Evolutionary conservation across 176 grass and related monocot genomes (phyloP), one percentile per base, ranked within the genome.

Genomic region (Juncus inflexus): DNA sequence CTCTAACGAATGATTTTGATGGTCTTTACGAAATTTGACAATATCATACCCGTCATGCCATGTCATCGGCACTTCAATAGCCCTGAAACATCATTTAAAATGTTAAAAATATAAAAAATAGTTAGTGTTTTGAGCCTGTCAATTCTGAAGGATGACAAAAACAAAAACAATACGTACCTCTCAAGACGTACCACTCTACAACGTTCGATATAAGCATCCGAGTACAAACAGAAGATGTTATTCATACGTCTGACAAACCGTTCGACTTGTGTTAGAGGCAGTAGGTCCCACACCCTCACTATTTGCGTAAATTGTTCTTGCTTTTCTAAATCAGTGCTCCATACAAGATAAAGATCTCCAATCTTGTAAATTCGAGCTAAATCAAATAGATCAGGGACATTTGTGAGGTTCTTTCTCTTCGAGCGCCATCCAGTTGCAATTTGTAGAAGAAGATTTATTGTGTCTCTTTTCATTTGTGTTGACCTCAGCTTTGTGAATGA

Each of bases 221-320:
- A 85, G 59, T 89, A 80, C 78, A 88, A 66, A 53, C 78, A 85
- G 68, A 89, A 94, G 9, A 94, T 37, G 79, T 85, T 61, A 74
- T 85, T 64, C 0, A 94, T 78, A 43, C 70, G 82, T n/a, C 64
- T 67, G 13, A 85, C 2, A n/a, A 78, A 62, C 83, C 74, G 79
- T 56, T 67, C 76, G 49, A 88, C 47, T 39, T 85, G 70, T 52
- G 77, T 62, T 11, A 82, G 63, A 4, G 82, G 78, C 7, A 83
- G 40, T 14, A 94, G 3, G 42, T 89, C 76, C 90, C 90, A 94
- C 45, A 94, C 74, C 75, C 78, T 94, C 55, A 94, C 74, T 56
- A 85, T 82, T 52, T 94, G 90, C 3, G 74, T 55, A 62, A 82
- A 94, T 6, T 57, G 82, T 60, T 83, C 72, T 3, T 79, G 64